Conservation (phyloP, 768 basidiomycete genomes). For the Kwoniella newhampshirensis region DNA sequence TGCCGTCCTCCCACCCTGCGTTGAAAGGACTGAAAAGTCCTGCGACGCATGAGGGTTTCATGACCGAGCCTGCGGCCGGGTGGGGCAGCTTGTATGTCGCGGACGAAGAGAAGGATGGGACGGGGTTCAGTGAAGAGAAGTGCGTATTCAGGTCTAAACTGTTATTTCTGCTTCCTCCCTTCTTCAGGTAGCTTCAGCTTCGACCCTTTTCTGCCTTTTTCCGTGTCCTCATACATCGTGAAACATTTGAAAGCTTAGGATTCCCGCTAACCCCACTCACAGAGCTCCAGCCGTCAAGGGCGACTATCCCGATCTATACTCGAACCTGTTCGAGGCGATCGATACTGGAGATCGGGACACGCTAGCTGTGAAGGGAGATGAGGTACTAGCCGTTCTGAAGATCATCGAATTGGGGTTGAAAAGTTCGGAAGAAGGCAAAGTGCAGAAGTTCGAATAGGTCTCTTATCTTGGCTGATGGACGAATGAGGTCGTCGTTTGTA, state of each 20-base stretch:
- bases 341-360: constrained; percentile 17
- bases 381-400: constrained; percentile 70
- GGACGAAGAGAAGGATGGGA: constrained; percentile 66
- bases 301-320: constrained; percentile 40
- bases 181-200: not conserved
- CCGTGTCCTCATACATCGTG: not conserved
- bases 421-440: constrained; percentile 64
- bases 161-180: not conserved
- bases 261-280: not conserved
- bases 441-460: constrained; percentile 15
- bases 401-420: constrained; percentile 72
- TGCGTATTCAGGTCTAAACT: not conserved
- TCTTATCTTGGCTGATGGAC: too few relatives aligned
- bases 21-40: constrained; percentile 56
- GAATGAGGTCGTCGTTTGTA: too few relatives aligned
- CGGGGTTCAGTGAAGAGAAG: constrained; percentile 13
- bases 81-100: constrained; percentile 64
- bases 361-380: constrained; percentile 68
- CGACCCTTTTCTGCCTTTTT: too few relatives aligned
- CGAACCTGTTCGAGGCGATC: constrained; percentile 43
- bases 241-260: constrained; percentile 4
- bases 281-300: constrained; percentile 27
- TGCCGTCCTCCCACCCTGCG: constrained; percentile 12
- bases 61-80: constrained; percentile 19
- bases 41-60: constrained; percentile 74